Base-by-base conservation (phyloP, 2,329 filamentous ascomycete genomes). In the Xylaria sp. region DNA sequence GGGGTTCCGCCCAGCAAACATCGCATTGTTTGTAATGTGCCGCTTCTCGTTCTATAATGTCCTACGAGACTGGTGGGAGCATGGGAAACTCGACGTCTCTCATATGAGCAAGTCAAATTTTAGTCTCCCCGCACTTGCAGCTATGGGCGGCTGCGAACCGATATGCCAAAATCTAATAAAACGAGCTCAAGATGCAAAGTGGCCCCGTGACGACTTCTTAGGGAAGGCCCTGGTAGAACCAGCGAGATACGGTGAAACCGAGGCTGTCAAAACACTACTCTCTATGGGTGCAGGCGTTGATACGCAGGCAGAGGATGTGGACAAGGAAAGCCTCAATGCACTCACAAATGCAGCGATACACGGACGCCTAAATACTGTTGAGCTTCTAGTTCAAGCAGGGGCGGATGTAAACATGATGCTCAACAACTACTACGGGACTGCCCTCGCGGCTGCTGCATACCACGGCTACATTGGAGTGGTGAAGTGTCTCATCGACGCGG, bases 61-160 rank as follows among this genome's bases (percentile, higher is more conserved):
- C 20, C n/a, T 66, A 15, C n/a, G 36, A 13, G 58, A 69, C 7
- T 69, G 58, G 67, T 66, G 67, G 67, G 20, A 54, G 6, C 1
- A 15, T 25, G 20, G 3, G 48, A 15, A 46, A 33, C 39, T 59
- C 8, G 43, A 62, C 2, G 20, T 43, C 1, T 55, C 46, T 12
- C 10, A 39, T 18, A 28, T 2, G 23, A 25, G 13, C 23, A 1
- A 31, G 1, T 1, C 8, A 3, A 25, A 43, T 2, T 13, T 15
- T 20, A 51, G 23, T 28, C 57, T 69, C 1, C 62, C 66, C 1
- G 3, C 3, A 18, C 54, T 62, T 28, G 67, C 62, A 41, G 39
- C 23, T 36, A 1, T 9, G 0, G 54, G 25, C 5, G 58, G 62
- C 3, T 54, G 13, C 39, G 48, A 25, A 48, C 23, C 46, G 25